These are phyloP conservation scores for Thraustochytrium sp. DNA, from an alignment of 352 stramenopile species.

Conservation along the genomic window DNA sequence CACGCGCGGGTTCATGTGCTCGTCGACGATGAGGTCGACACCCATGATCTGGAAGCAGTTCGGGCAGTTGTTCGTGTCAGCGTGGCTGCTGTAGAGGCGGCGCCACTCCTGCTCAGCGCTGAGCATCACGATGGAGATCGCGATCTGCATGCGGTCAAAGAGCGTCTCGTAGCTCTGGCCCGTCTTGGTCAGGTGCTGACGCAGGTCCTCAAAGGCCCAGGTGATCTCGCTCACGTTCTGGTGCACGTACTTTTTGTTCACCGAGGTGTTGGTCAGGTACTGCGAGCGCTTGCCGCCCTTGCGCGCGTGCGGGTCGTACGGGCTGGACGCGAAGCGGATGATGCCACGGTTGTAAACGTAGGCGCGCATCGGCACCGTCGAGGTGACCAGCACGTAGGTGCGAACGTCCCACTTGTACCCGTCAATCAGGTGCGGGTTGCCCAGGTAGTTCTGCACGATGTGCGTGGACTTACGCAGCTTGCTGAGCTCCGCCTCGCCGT, in stretches of 20 bases:
- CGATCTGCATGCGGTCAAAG: conserved; percentile 10
- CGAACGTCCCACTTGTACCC: conserved; percentile 40
- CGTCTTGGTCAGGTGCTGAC: not conserved
- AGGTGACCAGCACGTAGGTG: conserved; percentile 40
- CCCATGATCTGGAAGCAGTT: conserved; percentile 43
- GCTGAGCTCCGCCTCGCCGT: conserved; percentile 9
- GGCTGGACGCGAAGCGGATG: conserved; percentile 30
- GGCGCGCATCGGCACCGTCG: conserved; percentile 23
- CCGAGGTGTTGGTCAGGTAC: conserved; percentile 39
- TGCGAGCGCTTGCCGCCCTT: conserved; percentile 37
- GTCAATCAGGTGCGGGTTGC: conserved; percentile 40
- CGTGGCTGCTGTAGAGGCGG: conserved; percentile 28
- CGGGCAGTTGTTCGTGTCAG: not conserved
- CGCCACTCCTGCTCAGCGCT: conserved; percentile 41
- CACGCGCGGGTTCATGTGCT: conserved; percentile 35
- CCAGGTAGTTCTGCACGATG: conserved; percentile 42
- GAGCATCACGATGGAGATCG: conserved; percentile 37
- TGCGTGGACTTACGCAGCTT: conserved; percentile 21
- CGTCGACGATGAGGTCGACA: conserved; percentile 40
- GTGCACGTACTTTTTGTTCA: conserved; percentile 46
- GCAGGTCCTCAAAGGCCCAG: conserved; percentile 14
- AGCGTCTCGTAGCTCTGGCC: conserved; percentile 10
- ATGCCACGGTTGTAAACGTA: conserved; percentile 31
- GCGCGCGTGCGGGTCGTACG: conserved; percentile 21
- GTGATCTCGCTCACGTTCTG: conserved; percentile 40